Conservation (phyloP, 1,284 basidiomycete genomes). For the Irpex rosettiformis region DNA sequence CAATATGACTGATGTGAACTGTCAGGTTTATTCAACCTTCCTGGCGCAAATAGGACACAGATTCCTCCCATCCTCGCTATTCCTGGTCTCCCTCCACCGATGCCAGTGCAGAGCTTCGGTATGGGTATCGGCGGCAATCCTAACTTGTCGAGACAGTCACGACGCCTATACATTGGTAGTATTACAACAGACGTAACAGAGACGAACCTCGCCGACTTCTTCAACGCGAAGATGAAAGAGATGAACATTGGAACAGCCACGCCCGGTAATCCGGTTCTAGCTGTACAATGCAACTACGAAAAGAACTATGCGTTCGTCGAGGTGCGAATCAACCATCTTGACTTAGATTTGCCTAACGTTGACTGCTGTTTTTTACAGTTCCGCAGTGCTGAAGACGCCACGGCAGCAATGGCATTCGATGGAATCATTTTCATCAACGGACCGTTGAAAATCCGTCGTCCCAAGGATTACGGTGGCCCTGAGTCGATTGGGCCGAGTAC, state of each 20-base stretch:
- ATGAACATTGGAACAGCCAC: constrained; percentile 80
- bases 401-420: constrained; percentile 94
- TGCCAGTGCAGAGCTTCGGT: constrained; percentile 78
- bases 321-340: constrained; percentile 40
- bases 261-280: constrained; percentile 87
- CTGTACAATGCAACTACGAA: constrained; percentile 95
- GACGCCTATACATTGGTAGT: constrained; percentile 93
- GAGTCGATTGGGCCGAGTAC: constrained; percentile 63
- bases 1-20: constrained; percentile 2
- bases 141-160: constrained; percentile 87
- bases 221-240: constrained; percentile 95
- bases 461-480: constrained; percentile 89
- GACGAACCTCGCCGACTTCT: constrained; percentile 85
- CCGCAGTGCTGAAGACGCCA: constrained; percentile 94
- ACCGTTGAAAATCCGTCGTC: constrained; percentile 92
- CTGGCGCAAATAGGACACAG: constrained; percentile 87
- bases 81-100: constrained; percentile 75
- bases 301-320: constrained; percentile 98
- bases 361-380: constrained; percentile 53
- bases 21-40: constrained; percentile 86
- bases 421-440: constrained; percentile 93
- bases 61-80: constrained; percentile 78
- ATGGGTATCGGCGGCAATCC: constrained; percentile 83
- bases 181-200: constrained; percentile 92
- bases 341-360: not conserved